Evolutionary conservation across 106 monocot genomes (phyloP).

Genomic region (Cymbidium sinense): DNA sequence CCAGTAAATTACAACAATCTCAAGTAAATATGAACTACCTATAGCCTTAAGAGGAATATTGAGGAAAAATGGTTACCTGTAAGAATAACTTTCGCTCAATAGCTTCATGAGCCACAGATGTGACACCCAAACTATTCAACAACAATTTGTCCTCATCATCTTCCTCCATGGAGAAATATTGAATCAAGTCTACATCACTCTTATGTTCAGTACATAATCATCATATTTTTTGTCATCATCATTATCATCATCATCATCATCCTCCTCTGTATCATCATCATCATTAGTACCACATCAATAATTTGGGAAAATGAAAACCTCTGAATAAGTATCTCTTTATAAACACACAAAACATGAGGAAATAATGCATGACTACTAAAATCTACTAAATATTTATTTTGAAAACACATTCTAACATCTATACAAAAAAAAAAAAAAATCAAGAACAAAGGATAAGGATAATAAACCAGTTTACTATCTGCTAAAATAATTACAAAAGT

Average conservation of each 20-base stretch:
- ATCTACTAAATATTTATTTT: background rate
- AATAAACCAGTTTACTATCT: background rate
- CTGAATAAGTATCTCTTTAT: background rate
- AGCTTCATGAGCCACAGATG: slow-evolving; percentile 72
- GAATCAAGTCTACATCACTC: background rate
- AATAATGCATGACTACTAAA: background rate
- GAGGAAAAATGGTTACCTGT: slow-evolving; percentile 28
- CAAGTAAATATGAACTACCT: background rate
- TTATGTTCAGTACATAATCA: background rate
- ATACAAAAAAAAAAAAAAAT: background rate
- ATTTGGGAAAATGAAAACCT: background rate
- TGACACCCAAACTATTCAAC: slow-evolving; percentile 70
- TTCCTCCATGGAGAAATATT: slow-evolving; percentile 36
- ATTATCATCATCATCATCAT: too few species aligned
- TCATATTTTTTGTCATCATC: background rate
- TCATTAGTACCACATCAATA: too few species aligned
- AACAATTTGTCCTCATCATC: slow-evolving; percentile 67
- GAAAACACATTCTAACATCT: background rate
- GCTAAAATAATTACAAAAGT: slow-evolving; percentile 1
- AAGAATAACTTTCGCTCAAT: slow-evolving; percentile 64
- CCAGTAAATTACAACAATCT: background rate
- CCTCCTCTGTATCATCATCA: background rate
- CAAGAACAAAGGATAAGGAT: background rate
- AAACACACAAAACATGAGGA: background rate
- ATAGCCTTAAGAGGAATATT: background rate